These are phyloP conservation scores for Aspergillus intermedius DNA, from an alignment of 2,329 filamentous ascomycete species.

Conservation along the genomic window DNA sequence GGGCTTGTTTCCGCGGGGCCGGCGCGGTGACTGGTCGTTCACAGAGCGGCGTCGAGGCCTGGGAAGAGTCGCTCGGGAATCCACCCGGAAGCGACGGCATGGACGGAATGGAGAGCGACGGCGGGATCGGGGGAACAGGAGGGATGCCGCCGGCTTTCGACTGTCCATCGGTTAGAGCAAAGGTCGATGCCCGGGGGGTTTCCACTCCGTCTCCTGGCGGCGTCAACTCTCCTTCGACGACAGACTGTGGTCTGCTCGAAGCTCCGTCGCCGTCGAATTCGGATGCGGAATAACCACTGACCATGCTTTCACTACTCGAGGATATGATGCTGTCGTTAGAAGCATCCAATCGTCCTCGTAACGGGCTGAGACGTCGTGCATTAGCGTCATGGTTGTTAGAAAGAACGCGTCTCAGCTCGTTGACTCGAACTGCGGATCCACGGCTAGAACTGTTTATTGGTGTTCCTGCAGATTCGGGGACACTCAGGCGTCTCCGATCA, in stretches of 20 bases:
- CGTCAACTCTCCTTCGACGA: conserved; percentile 13
- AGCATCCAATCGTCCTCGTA: conserved; percentile 32
- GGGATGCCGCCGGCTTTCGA: conserved; percentile 30
- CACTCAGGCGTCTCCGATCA: conserved; percentile 30
- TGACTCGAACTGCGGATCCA: conserved; percentile 43
- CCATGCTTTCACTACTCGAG: conserved; percentile 42
- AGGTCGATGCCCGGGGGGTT: conserved; percentile 25
- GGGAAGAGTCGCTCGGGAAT: conserved; percentile 34
- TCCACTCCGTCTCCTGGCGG: conserved; percentile 23
- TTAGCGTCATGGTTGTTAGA: conserved; percentile 33
- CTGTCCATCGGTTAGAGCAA: conserved; percentile 12
- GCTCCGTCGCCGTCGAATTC: conserved; percentile 25
- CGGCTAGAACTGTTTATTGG: conserved; percentile 33
- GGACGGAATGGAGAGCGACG: conserved; percentile 26
- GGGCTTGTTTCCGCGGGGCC: conserved; percentile 15
- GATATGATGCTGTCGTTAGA: conserved; percentile 29
- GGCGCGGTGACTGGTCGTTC: conserved; percentile 30
- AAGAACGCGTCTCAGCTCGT: conserved; percentile 43
- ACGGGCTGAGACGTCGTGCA: conserved; percentile 35
- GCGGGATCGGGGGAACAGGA: conserved; percentile 42
- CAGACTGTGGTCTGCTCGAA: conserved; percentile 23
- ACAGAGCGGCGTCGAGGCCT: conserved; percentile 18
- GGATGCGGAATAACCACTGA: conserved; percentile 34
- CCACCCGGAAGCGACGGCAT: conserved; percentile 28
- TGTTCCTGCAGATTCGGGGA: conserved; percentile 29